Evolutionary conservation across 495 filamentous ascomycete species (phyloP).

Genomic region (Podospora tetraspora): DNA sequence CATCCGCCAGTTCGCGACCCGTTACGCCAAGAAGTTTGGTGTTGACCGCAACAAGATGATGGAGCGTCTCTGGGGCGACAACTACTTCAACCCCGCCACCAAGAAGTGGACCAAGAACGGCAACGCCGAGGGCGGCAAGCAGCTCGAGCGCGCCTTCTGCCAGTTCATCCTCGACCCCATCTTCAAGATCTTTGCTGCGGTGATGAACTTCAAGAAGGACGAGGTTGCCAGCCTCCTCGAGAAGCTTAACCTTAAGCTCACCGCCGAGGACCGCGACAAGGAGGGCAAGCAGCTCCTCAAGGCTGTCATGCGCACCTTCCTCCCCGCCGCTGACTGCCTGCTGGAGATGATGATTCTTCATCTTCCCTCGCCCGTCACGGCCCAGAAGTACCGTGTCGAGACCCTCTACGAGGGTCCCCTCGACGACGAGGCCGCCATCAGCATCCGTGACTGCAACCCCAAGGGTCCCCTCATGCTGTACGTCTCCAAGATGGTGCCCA

Average conservation of each 20-base stretch:
- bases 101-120: conserved; percentile 97
- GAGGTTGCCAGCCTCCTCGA: conserved; percentile 75
- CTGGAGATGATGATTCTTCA: conserved; percentile 99
- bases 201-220: conserved; percentile 99
- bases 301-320: conserved; percentile 95
- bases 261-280: conserved; percentile 79
- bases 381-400: conserved; percentile 97
- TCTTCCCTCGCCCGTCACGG: conserved; percentile 90
- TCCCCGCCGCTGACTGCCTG: conserved; percentile 95
- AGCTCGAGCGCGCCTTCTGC: conserved; percentile 96
- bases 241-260: conserved; percentile 90
- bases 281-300: conserved; percentile 97
- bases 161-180: conserved; percentile 98
- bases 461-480: conserved; percentile 99
- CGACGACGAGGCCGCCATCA: conserved; percentile 87
- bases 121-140: conserved; percentile 78
- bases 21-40: conserved; percentile 99
- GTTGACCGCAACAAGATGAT: conserved; percentile 99
- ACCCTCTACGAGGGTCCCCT: conserved; percentile 96
- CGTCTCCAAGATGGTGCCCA: conserved; percentile 99
- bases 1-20: conserved; percentile 91
- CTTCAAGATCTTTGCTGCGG: conserved; percentile 91
- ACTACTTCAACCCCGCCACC: conserved; percentile 98
- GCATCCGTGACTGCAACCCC: conserved; percentile 96
- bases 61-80: conserved; percentile 99